Conservation (phyloP, 1,284 basidiomycete genomes). For the Exsudoporus floridanus region DNA sequence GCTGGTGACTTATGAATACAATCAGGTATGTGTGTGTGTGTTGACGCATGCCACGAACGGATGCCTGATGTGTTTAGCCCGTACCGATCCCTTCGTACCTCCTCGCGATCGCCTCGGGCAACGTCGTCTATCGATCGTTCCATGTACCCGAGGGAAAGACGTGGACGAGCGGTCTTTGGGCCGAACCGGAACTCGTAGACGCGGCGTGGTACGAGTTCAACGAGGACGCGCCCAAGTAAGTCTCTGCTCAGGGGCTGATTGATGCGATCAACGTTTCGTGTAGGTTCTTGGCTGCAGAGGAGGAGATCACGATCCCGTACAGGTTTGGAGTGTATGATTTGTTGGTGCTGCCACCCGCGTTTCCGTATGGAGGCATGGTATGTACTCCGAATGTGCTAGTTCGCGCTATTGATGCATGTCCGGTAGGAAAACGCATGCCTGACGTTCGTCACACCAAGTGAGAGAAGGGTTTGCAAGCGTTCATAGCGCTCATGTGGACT, state of each 20-base stretch:
- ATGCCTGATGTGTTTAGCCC: constrained; percentile 42
- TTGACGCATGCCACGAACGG: not conserved
- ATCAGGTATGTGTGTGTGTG: constrained; percentile 58
- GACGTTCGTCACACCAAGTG: constrained; percentile 86
- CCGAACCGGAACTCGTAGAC: constrained; percentile 82
- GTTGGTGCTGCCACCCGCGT: constrained; percentile 89
- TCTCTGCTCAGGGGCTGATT: not conserved
- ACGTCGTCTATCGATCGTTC: constrained; percentile 76
- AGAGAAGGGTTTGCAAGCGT: constrained; percentile 17
- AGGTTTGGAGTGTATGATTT: constrained; percentile 90
- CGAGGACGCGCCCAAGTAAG: constrained; percentile 73
- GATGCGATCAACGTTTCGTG: not conserved
- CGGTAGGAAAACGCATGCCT: constrained; percentile 77
- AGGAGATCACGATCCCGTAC: constrained; percentile 69
- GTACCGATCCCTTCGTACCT: constrained; percentile 85
- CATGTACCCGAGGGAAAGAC: constrained; percentile 55
- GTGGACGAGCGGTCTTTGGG: constrained; percentile 87
- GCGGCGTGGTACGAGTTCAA: constrained; percentile 86
- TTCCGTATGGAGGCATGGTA: constrained; percentile 90
- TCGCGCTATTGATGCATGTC: constrained; percentile 6
- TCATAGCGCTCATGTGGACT: not conserved
- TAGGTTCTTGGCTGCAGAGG: constrained; percentile 74
- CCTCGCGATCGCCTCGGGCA: constrained; percentile 84
- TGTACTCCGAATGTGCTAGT: constrained; percentile 14
- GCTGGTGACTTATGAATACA: constrained; percentile 60